Base-by-base conservation (phyloP, 495 filamentous ascomycete species). In the Neurospora sp. region DNA sequence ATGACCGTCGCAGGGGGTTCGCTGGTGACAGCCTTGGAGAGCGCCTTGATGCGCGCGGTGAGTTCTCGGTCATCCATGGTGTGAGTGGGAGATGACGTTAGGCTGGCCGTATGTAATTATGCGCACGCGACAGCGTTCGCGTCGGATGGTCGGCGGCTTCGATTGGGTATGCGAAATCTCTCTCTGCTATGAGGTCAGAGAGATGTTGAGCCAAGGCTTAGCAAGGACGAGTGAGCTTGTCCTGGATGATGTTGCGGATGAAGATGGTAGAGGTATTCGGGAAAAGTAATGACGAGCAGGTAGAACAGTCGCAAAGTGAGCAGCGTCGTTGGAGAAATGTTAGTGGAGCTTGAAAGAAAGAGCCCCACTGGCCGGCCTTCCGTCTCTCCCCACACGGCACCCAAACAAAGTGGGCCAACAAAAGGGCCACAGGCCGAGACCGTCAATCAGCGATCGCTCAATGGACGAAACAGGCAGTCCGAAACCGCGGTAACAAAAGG, bases 11-110 rank as follows among this genome's bases (percentile, higher is more conserved):
- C 76, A 8, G 92, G 74, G 1, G 92, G 86, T 74, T 95, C 91
- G 72, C 88, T 88, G 68, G 87, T 83, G n/a, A 89, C 83, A 40
- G 92, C 93, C 86, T 96, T 97, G 78, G 86, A 84, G 74, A 99
- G 83, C 75, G 89, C 87, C 82, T 90, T 89, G 73, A 92, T 88
- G 77, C 88, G 89, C 70, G 87, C 80, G 61, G 90, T 88, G 45
- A 99, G 89, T 75, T 94, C 92, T 81, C 91, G 91, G 75, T 89
- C 87, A 76, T 97, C 93, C 93, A 97, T 95, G 45, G 37, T 77
- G 72, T 45, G 48, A 61, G 53, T 31, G 20, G 53, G 53, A 27
- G 53, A 27, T 31, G 22, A 31, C 59, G 40, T 68, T 17, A 37
- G 70, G 35, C 44, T 27, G 22, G 53, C 22, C 53, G 53, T 73